Evolutionary conservation across 169 alveolate genomes (phyloP).

Genomic region (Eimeria necatrix): DNA sequence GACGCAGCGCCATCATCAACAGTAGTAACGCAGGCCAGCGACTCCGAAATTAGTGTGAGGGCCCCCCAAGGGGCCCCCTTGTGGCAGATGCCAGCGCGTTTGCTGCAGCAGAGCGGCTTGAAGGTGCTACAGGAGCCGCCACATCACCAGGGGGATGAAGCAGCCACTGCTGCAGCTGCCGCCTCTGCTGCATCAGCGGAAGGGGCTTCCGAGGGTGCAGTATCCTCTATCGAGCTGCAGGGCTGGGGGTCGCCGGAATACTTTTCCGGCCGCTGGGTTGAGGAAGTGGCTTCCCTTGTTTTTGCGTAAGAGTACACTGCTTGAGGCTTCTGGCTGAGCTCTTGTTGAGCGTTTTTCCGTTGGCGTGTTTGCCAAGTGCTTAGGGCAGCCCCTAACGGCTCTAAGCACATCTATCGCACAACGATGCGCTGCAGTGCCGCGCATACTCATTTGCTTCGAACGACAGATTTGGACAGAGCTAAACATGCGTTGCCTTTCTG

Average conservation of each 20-base stretch:
- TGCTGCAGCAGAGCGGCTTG: constrained; percentile 35
- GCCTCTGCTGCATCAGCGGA: constrained; percentile 28
- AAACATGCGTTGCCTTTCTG: not conserved
- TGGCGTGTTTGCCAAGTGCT: not conserved
- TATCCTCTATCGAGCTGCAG: not conserved
- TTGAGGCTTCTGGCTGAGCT: constrained; percentile 9
- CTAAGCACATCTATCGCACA: too few species aligned
- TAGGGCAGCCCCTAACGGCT: too few species aligned
- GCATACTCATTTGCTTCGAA: too few species aligned
- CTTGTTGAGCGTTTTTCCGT: not conserved
- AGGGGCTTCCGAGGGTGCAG: not conserved
- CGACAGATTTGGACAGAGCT: too few species aligned
- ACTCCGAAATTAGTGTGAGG: not conserved
- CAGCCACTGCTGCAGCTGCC: constrained; percentile 25
- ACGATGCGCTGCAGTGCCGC: not conserved
- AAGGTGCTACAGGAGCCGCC: not conserved
- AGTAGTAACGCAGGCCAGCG: not conserved
- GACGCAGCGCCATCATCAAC: not conserved
- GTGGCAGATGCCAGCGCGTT: constrained; percentile 40
- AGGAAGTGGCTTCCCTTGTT: constrained; percentile 27
- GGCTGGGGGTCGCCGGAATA: constrained; percentile 32
- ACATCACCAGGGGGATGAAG: not conserved
- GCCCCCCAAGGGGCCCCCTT: constrained; percentile 15
- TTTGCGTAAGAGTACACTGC: constrained; percentile 13
- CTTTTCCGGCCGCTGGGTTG: constrained; percentile 50